Evolutionary conservation across 1,284 basidiomycete genomes (phyloP), one percentile per base, ranked within the genome.

Genomic region (Ustilago trichophora): DNA sequence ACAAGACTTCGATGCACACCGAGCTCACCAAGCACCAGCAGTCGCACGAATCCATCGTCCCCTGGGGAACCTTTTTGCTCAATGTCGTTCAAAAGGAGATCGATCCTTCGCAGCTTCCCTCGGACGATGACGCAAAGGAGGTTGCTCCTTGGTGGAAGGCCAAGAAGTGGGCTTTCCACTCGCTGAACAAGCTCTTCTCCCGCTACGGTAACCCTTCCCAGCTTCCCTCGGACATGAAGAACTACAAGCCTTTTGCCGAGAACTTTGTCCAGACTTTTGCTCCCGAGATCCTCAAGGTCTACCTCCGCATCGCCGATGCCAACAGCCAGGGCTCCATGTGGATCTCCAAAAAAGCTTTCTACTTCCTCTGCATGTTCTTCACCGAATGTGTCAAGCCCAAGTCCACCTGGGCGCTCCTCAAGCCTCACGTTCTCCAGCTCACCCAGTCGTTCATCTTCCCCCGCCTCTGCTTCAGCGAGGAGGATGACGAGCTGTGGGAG

Each of bases 141-240:
- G 32, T 48, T 16, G 45, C 62, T 32, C 54, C 66, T 3, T 81
- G 79, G 79, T 80, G 75, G 75, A 78, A 76, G 67, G 78, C 79
- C 25, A 81, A 81, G 63, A 81, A 81, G 64, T 81, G 79, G 79
- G 75, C 79, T 12, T 78, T 72, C 72, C 75, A 72, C 67, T 71
- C 75, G 31, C 73, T 81, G 53, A 80, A 80, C 74, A 75, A 74
- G 56, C 77, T 81, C 42, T 80, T 80, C 45, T 65, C 57, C 12
- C 66, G 75, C 18, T 81, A 76, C 48, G 79, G 79, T 16, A 81
- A 76, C 50, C 79, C 79, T 0, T 73, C 75, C 24, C 79, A 81
- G 53, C 69, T 81, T 6, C 66, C 77, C 0, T 60, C 71, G 11
- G 70, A 72, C 56, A 71, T 80, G 66, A 58, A 66, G 25, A 53